Evolutionary conservation across 176 grass and related monocot species (phyloP), one percentile per base, ranked within the genome.

Genomic region (Phoenix roebelenii): DNA sequence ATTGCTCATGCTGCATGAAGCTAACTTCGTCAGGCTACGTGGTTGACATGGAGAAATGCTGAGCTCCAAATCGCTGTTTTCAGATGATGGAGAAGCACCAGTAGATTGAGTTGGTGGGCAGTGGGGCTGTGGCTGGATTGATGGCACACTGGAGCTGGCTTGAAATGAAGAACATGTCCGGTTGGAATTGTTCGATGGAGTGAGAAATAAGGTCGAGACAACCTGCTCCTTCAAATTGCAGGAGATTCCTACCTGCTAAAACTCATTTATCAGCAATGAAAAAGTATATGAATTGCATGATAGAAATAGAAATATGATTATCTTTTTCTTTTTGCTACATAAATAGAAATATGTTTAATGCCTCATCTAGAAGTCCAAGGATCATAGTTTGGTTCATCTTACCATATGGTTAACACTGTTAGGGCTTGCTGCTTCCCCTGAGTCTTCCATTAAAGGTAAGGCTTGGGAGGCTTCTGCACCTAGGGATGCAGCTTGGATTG

Each of bases 1-100:
- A 85, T 80, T 35, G 80, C 63, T 68, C 82, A 77, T 76, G 76
- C 58, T 1, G 49, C 57, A 66, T 23, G 82, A 76, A 65, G 68
- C 76, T 49, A 80, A 67, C 51, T 68, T 85, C 55, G 62, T 76
- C 67, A 76, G 71, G 4, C 19, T 76, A 61, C 80, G 82, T 72
- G 71, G 82, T 23, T 66, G 71, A 18, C 76, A 72, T 50, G 72
- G 76, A 23, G 53, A 68, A 59, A 80, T 73, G 20, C 58, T 72
- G 68, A 80, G 68, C 60, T 80, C 82, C 68, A 85, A 25, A 63
- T 73, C 77, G 18, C 76, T 58, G 7, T 58, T 22, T 49, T 85
- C 63, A 9, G 32, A 9, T 76, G 64, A 32, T 80, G 26, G 29
- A 65, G 25, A 30, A 54, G 61, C 63, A 59, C 72, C 49, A 51